These are phyloP conservation scores for Curvularia eragrostidis DNA, from an alignment of 2,329 filamentous ascomycete genomes.

Conservation along the genomic window DNA sequence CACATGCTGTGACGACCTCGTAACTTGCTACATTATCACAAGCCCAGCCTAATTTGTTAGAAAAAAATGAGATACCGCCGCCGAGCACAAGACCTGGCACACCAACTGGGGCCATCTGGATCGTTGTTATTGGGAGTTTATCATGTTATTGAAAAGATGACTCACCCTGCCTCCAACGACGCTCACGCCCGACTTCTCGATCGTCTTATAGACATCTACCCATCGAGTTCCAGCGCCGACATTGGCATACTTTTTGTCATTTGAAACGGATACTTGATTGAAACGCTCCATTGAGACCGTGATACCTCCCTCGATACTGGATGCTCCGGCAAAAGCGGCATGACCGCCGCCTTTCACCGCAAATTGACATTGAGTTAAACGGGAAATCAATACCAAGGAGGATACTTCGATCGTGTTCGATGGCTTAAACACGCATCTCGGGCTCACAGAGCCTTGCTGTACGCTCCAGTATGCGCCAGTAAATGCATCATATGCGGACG, in stretches of 20 bases:
- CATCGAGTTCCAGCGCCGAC: conserved; percentile 46
- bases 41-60: conserved; percentile 29
- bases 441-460: conserved; percentile 34
- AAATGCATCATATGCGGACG: conserved; percentile 29
- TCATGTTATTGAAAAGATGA: conserved; percentile 28
- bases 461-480: conserved; percentile 36
- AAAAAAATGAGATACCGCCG: conserved; percentile 34
- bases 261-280: conserved; percentile 34
- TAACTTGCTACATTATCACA: conserved; percentile 42
- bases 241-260: conserved; percentile 31
- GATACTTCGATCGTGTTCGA: conserved; percentile 29
- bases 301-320: conserved; percentile 53
- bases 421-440: conserved; percentile 40
- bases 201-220: conserved; percentile 42
- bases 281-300: conserved; percentile 51
- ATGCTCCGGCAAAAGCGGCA: conserved; percentile 49
- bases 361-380: conserved; percentile 46
- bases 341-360: conserved; percentile 57
- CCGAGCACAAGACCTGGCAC: conserved; percentile 45
- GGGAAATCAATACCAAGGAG: conserved; percentile 27
- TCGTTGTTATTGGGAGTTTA: neutral
- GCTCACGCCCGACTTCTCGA: conserved; percentile 34
- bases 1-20: conserved; percentile 49
- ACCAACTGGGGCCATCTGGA: conserved; percentile 35
- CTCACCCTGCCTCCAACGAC: conserved; percentile 44